Conservation (phyloP, 1,139 yeast species). For the Taphrina flavorubra region DNA sequence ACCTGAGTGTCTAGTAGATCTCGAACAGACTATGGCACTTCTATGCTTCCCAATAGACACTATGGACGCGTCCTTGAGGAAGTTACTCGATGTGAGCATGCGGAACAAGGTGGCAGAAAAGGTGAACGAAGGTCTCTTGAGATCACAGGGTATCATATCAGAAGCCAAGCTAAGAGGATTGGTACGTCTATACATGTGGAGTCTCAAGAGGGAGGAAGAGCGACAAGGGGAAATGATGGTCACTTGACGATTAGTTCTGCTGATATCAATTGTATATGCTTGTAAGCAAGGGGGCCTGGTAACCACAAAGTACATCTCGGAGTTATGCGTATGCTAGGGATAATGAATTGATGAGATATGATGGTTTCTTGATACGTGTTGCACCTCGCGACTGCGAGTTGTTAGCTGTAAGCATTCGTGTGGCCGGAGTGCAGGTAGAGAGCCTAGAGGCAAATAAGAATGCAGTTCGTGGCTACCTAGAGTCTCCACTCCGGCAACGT, state of each 20-base stretch:
- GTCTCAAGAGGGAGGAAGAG: conserved; percentile 34
- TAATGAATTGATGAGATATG: conserved; percentile 4
- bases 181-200: conserved; percentile 44
- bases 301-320: neutral
- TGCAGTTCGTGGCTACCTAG: neutral
- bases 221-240: conserved; percentile 15
- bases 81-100: conserved; percentile 51
- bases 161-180: conserved; percentile 52
- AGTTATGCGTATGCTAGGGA: conserved; percentile 11
- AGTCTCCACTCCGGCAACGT: conserved; percentile 1
- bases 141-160: conserved; percentile 50
- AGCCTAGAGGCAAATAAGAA: neutral
- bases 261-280: neutral
- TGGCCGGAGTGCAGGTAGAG: no score
- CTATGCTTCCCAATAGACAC: conserved; percentile 53
- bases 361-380: neutral
- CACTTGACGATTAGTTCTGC: neutral
- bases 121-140: conserved; percentile 53
- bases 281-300: neutral
- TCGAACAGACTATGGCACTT: conserved; percentile 55
- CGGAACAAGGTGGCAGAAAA: conserved; percentile 52
- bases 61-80: conserved; percentile 49
- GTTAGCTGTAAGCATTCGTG: no score
- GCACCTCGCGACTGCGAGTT: no score
- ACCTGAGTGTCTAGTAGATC: conserved; percentile 50